Percentiles rank a stretch among this genome's conserved stretches.
Conservation (phyloP, 805 yeast genomes). For the Wickerhamomyces canadensis region DNA sequence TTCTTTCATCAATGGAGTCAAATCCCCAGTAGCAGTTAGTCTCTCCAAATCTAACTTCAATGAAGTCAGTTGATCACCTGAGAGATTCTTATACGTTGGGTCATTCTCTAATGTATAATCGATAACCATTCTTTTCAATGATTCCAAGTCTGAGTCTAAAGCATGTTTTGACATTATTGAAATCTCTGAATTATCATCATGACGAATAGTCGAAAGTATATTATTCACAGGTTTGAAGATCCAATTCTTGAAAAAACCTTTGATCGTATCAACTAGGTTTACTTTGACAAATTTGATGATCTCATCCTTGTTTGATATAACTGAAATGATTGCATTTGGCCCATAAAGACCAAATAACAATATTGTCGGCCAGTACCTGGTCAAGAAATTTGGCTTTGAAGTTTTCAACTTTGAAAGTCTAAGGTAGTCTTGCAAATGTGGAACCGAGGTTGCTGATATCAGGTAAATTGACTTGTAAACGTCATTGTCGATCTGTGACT, state of each 20-base stretch:
- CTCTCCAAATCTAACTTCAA: slow-evolving; percentile 32
- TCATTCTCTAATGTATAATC: slow-evolving; percentile 50
- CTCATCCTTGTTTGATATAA: slow-evolving; percentile 46
- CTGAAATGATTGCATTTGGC: slow-evolving; percentile 39
- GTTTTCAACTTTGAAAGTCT: not conserved
- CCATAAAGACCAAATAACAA: slow-evolving; percentile 41
- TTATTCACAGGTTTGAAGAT: slow-evolving; percentile 67
- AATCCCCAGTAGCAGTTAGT: slow-evolving; percentile 65
- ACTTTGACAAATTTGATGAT: slow-evolving; percentile 51
- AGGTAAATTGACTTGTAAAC: not conserved
- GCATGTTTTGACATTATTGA: slow-evolving; percentile 79
- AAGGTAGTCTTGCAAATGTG: not conserved
- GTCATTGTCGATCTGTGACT: not conserved
- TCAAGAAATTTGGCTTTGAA: slow-evolving; percentile 34
- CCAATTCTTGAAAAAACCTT: slow-evolving; percentile 79
- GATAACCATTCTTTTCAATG: slow-evolving; percentile 82
- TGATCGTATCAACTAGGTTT: slow-evolving; percentile 56
- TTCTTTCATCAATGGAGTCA: slow-evolving; percentile 70
- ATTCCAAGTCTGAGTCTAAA: slow-evolving; percentile 67
- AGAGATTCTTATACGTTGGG: slow-evolving; percentile 20
- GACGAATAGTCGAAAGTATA: slow-evolving; percentile 74
- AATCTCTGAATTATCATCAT: slow-evolving; percentile 68
- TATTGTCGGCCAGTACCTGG: slow-evolving; percentile 65
- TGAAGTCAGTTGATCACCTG: slow-evolving; percentile 14
- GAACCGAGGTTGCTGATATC: not conserved